Percentiles rank a stretch among this genome's conserved stretches.
Conservation (phyloP, 2,329 filamentous ascomycete genomes). For the Ophiostoma sp. region DNA sequence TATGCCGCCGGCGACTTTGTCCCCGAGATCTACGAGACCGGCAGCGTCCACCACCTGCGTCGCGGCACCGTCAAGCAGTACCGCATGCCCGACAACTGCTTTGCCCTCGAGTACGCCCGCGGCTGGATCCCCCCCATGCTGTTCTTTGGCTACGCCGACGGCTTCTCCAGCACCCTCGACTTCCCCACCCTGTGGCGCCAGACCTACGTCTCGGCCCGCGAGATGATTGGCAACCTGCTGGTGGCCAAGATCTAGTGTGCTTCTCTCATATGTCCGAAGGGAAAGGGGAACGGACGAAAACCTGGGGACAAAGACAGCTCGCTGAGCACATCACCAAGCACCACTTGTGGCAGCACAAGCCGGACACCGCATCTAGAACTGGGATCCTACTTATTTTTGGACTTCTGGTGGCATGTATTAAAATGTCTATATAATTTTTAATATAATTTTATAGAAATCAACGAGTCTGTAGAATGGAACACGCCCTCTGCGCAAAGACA, state of each 20-base stretch:
- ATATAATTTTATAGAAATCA: not conserved
- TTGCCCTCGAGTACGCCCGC: constrained; percentile 76
- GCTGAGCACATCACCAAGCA: not conserved
- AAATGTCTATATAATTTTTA: not conserved
- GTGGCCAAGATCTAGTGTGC: constrained; percentile 58
- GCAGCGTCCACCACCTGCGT: constrained; percentile 64
- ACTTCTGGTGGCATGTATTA: not conserved
- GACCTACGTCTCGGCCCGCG: constrained; percentile 63
- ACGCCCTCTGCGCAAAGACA: too few relatives aligned
- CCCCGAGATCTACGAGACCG: constrained; percentile 64
- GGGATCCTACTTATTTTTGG: not conserved
- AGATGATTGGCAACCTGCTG: constrained; percentile 71
- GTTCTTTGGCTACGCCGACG: constrained; percentile 81
- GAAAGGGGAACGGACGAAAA: not conserved
- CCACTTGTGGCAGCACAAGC: not conserved
- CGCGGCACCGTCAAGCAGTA: constrained; percentile 76
- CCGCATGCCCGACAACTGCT: constrained; percentile 69
- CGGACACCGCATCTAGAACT: not conserved
- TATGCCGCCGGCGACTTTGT: constrained; percentile 64
- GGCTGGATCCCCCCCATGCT: constrained; percentile 94
- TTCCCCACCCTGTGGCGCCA: constrained; percentile 80
- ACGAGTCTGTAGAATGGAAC: not conserved
- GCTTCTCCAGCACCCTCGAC: constrained; percentile 73
- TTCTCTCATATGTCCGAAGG: too few relatives aligned
- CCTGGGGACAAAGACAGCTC: not conserved